Conservation (phyloP, 1,139 yeast genomes). For the Hanseniaspora sp. region DNA sequence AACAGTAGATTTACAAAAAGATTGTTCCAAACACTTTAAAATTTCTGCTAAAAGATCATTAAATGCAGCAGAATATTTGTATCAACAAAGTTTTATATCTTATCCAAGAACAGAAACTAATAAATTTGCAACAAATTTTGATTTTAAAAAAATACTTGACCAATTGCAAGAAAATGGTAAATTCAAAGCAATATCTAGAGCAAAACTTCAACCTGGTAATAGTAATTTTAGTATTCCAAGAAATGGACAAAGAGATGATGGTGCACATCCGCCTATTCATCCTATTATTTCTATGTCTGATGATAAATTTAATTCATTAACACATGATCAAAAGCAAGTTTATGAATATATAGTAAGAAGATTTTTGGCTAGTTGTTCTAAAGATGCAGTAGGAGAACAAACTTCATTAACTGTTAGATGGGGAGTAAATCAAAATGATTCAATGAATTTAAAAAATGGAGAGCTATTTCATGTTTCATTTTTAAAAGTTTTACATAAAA, state of each 20-base stretch:
- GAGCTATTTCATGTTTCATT: conserved; percentile 4
- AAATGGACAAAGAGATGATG: conserved; percentile 73
- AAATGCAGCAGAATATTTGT: conserved; percentile 75
- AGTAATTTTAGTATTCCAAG: conserved; percentile 52
- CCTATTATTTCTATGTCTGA: conserved; percentile 43
- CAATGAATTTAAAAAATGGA: neutral
- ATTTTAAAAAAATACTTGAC: conserved; percentile 46
- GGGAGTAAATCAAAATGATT: conserved; percentile 35
- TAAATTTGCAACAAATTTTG: conserved; percentile 64
- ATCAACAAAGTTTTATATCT: conserved; percentile 75
- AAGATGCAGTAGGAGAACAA: conserved; percentile 71
- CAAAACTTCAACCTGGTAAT: conserved; percentile 18
- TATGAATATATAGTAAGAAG: conserved; percentile 81
- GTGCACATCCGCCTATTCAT: conserved; percentile 98
- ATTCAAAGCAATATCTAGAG: conserved; percentile 23
- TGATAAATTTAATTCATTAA: conserved; percentile 22
- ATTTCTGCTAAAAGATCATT: conserved; percentile 74
- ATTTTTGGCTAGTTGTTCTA: conserved; percentile 84
- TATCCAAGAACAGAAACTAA: conserved; percentile 98
- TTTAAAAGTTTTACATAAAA: conserved; percentile 55
- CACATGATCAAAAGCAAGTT: conserved; percentile 52
- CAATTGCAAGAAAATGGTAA: conserved; percentile 43
- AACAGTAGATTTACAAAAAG: conserved; percentile 88
- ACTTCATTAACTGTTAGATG: conserved; percentile 58
- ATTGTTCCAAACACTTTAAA: conserved; percentile 62